Evolutionary conservation across 352 stramenopile genomes (phyloP), one percentile per base, ranked within the genome.

Genomic region (Pythium phragmitis): DNA sequence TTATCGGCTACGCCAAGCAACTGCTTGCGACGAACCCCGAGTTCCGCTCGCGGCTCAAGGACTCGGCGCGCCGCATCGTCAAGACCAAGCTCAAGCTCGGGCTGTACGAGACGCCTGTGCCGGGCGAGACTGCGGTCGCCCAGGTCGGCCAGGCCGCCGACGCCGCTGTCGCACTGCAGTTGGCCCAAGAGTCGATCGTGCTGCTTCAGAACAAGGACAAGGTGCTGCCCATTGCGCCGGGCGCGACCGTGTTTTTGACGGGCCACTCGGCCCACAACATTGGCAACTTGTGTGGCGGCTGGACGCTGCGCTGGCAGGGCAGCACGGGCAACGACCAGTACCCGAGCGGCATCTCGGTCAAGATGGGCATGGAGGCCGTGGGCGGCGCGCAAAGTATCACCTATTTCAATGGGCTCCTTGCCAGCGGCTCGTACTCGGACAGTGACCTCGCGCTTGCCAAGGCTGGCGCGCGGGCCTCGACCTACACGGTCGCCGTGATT

Each of bases 261-360:
- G 87, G 87, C 1, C 84, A 85, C 26, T 70, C 82, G 14, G 76
- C 76, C 4, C 66, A 96, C 59, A 73, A 91, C 50, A 82, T 93
- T n/a, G 87, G 87, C 3, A 65, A 87, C 21, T 65, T 89, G 8
- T 94, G 85, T 36, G 85, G 87, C 34, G 87, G 87, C 6, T 97
- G 91, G 91, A 85, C 86, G 4, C 65, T 91, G 28, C 74, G 87
- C 30, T 97, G 91, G 89, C 89, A 97, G 74, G 91, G 89, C 74
- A 85, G 80, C 16, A 82, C 83, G 7, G 81, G 82, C 0, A 90
- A 89, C 53, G 67, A 42, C 4, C 64, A 87, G 63, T 80, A 84
- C 63, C 82, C 77, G 2, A 82, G 91, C 42, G 83, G 82, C 3
- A 62, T 85, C n/a, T 85, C 82, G 7, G 58, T 94, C 28, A 83